Base-by-base conservation (phyloP, 23 red algal genomes). In the Pyropia yezoensis region DNA sequence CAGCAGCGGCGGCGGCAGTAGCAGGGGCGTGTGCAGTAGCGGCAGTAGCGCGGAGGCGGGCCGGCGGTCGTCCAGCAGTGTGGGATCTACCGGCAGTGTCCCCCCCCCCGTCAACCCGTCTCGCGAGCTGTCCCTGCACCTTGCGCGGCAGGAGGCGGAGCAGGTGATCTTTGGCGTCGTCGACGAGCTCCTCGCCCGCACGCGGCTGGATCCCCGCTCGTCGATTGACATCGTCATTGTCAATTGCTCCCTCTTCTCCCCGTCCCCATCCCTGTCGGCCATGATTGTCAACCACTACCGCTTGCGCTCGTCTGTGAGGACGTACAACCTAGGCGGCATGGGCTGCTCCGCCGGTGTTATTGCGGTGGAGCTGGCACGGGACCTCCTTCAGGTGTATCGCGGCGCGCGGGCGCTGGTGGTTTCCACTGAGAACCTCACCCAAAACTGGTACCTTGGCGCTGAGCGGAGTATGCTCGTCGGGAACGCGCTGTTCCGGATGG, bases 281-380 rank as follows among this genome's bases (percentile, higher is more conserved):
- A 96, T 96, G 91, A 72, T 96, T 54, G 91, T 96, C 18, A 96
- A 96, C 86, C 80, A 88, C 58, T 96, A 83, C 70, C 80, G 89
- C 67, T 78, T 96, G 91, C 76, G 76, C 39, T 76, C 70, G 26
- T 88, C 82, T 0, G 67, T 96, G 2, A 57, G 29, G 33, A 88
- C 91, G 67, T 96, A 96, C 52, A 96, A 96, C 50, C 27, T 96
- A 3, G 57, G 83, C 2, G 91, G 91, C 22, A 96, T 96, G 91
- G 91, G 91, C 3, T 96, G 91, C 72, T 88, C 82, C 5, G 91
- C 91, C 3, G 91, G 91, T 22, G 50, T 96, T 3, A 96, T 96
- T 49, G 57, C 91, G 0, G 53, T 96, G 3, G 91, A 96, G 30
- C 49, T 96, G 57, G 91, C 91, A 0, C 80, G 82, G 61, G 91